Conservation (phyloP, 1,284 basidiomycete species). For the Microbotryum scabiosae region DNA sequence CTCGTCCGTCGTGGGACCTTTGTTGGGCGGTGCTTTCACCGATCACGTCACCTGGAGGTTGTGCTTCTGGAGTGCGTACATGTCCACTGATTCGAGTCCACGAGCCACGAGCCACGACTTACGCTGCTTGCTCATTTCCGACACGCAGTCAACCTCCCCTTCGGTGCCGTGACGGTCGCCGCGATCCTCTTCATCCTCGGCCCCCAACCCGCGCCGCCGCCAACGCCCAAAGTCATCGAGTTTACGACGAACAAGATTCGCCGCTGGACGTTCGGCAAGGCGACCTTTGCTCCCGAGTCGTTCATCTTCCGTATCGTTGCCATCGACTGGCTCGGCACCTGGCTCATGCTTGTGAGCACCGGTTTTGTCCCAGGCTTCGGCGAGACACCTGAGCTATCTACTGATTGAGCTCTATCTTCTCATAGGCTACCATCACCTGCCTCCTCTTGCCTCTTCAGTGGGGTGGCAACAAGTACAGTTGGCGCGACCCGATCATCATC, state of each 20-base stretch:
- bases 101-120: too few relatives aligned
- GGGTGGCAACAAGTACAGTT: constrained; percentile 36
- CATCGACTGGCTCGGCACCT: constrained; percentile 37
- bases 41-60: constrained; percentile 44
- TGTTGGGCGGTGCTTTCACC: constrained; percentile 45
- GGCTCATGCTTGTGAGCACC: constrained; percentile 28
- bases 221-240: constrained; percentile 8
- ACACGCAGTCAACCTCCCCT: constrained; percentile 44
- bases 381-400: too few relatives aligned
- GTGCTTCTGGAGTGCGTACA: constrained; percentile 36
- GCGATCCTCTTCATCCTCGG: constrained; percentile 27
- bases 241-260: constrained; percentile 26
- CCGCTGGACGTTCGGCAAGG: constrained; percentile 9
- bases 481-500: constrained; percentile 41
- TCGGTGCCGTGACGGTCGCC: constrained; percentile 36
- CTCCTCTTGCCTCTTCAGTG: constrained; percentile 36
- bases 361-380: too few relatives aligned
- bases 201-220: constrained; percentile 22
- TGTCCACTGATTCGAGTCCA: too few relatives aligned
- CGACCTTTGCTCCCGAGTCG: constrained; percentile 9
- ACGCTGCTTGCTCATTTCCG: too few relatives aligned
- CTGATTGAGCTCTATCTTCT: too few relatives aligned
- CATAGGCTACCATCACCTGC: constrained; percentile 32
- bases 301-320: constrained; percentile 22
- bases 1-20: constrained; percentile 41